phyloP scores from a whole-genome alignment of 2,329 filamentous ascomycete genomes.

The Calonectria fujianensis region DNA sequence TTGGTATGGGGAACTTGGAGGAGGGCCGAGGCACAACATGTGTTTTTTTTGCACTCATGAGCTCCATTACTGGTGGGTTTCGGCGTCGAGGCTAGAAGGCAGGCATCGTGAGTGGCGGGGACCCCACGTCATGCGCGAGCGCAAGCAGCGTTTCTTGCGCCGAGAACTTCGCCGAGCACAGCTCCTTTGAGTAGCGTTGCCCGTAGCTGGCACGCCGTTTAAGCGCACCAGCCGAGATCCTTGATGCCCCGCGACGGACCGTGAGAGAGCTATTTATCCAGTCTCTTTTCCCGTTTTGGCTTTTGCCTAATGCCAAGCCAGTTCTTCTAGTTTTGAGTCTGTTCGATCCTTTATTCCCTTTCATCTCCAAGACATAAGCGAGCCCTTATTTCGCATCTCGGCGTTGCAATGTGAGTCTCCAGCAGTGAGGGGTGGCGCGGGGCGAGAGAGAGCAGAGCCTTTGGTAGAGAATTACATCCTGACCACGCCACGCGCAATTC shows the following conservation, averaged over 20 bases:
- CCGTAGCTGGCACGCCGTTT: constrained; percentile 30
- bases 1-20: not conserved
- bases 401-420: constrained; percentile 17
- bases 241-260: constrained; percentile 1
- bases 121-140: constrained; percentile 41
- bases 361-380: not conserved
- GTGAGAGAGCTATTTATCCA: constrained; percentile 34
- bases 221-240: constrained; percentile 39
- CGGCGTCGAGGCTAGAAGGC: constrained; percentile 5
- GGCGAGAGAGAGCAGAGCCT: not conserved
- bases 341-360: not conserved
- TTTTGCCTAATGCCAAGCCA: constrained; percentile 18
- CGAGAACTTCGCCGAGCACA: constrained; percentile 54
- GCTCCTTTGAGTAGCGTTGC: constrained; percentile 39
- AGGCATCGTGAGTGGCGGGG: constrained; percentile 28
- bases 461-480: constrained; percentile 22
- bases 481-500: constrained; percentile 42
- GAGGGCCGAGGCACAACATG: constrained; percentile 10
- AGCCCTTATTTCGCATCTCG: not conserved
- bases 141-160: constrained; percentile 43
- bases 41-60: not conserved
- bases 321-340: not conserved
- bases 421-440: constrained; percentile 12
- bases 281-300: not conserved
- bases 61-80: constrained; percentile 1